phyloP scores from a whole-genome alignment of 2,329 filamentous ascomycete genomes.

The Phoma sp. region DNA sequence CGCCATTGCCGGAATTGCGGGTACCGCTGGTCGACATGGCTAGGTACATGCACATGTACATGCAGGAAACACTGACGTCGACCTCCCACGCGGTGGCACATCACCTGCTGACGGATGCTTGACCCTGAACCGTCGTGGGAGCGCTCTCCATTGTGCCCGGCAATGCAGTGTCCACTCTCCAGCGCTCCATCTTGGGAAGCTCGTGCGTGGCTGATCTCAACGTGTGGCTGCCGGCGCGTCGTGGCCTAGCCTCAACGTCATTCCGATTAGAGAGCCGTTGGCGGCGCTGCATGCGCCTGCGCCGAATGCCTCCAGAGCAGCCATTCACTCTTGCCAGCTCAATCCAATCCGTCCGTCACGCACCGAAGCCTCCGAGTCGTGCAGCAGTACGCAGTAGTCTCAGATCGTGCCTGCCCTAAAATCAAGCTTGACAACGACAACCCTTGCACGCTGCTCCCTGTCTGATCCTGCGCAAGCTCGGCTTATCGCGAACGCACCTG shows the following conservation, averaged over 20 bases:
- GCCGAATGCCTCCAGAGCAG: conserved; percentile 1
- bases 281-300: conserved; percentile 6
- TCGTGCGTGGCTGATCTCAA: background rate
- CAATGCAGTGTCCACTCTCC: too few species aligned
- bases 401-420: conserved; percentile 4
- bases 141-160: too few species aligned
- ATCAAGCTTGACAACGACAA: background rate
- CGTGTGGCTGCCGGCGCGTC: background rate
- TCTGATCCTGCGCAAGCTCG: conserved; percentile 11
- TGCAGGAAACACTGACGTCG: background rate
- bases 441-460: conserved; percentile 14
- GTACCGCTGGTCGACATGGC: background rate
- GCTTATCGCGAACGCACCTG: conserved; percentile 13
- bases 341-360: background rate
- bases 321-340: background rate
- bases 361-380: conserved; percentile 4
- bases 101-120: background rate
- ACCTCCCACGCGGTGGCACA: conserved; percentile 8
- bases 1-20: conserved; percentile 1
- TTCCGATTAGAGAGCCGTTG: conserved; percentile 13
- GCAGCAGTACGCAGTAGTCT: background rate
- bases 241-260: conserved; percentile 15
- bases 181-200: too few species aligned
- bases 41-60: too few species aligned
- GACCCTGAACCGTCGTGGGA: background rate